A percentile compares a stretch with the other conserved stretches of the same genome.
These are phyloP conservation scores for Penicillium palitans DNA, from an alignment of 2,329 filamentous ascomycete species.

Conservation along the genomic window DNA sequence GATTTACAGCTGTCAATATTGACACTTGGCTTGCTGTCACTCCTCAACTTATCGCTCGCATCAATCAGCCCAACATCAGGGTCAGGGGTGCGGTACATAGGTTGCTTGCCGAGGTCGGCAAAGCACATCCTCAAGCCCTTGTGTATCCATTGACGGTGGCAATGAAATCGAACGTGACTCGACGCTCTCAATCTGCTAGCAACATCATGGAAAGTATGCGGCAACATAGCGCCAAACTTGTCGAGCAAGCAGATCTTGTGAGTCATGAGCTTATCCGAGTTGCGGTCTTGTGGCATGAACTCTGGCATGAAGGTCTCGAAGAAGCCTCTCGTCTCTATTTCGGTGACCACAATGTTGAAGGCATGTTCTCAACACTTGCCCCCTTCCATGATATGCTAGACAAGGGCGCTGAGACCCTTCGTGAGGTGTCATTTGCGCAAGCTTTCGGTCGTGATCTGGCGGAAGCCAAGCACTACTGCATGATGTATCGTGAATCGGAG, in stretches of 20 bases:
- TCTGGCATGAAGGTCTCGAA: constrained; percentile 97
- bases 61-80: constrained; percentile 89
- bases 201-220: constrained; percentile 99
- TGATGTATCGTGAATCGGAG: constrained; percentile 81
- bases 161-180: constrained; percentile 89
- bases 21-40: constrained; percentile 99
- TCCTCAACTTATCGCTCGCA: constrained; percentile 92
- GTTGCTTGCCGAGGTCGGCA: constrained; percentile 85
- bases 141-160: constrained; percentile 97
- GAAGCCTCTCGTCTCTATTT: constrained; percentile 97
- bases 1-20: constrained; percentile 86
- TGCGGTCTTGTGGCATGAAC: constrained; percentile 96
- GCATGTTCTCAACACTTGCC: constrained; percentile 89
- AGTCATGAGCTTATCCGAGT: constrained; percentile 97
- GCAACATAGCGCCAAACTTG: constrained; percentile 85
- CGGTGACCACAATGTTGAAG: constrained; percentile 94
- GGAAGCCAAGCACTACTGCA: constrained; percentile 94
- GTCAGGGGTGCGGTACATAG: constrained; percentile 91
- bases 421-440: constrained; percentile 96
- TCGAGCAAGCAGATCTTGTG: constrained; percentile 92
- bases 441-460: constrained; percentile 93
- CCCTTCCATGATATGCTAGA: constrained; percentile 91
- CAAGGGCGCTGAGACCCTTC: constrained; percentile 84
- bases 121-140: constrained; percentile 90
- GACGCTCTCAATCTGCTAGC: constrained; percentile 81